Conservation (phyloP, 179 eudicot genomes). For the Sideroxylon spinosum region DNA sequence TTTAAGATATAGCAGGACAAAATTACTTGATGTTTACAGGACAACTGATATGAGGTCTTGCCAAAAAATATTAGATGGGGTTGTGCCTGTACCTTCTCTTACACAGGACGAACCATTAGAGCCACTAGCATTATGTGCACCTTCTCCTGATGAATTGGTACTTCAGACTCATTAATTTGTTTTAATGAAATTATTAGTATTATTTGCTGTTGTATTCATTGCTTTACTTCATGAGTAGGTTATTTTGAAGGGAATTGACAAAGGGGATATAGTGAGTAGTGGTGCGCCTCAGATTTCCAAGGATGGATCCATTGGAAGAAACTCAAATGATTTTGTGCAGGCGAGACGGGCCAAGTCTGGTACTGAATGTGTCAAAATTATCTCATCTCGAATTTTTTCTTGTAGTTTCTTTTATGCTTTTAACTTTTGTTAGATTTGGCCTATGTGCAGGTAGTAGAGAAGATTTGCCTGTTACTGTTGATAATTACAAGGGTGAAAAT, state of each 20-base stretch:
- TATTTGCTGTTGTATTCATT: constrained; percentile 9
- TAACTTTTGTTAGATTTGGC: constrained; percentile 16
- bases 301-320: constrained; percentile 75
- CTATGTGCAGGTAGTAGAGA: constrained; percentile 61
- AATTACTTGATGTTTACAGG: constrained; percentile 72
- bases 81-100: constrained; percentile 63
- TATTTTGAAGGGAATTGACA: constrained; percentile 79
- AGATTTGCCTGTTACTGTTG: constrained; percentile 44
- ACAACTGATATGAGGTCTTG: constrained; percentile 46
- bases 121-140: constrained; percentile 77
- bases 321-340: constrained; percentile 49
- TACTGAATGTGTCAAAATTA: constrained; percentile 22
- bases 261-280: constrained; percentile 80
- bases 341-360: constrained; percentile 65
- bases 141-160: constrained; percentile 81
- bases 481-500: constrained; percentile 44
- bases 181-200: constrained; percentile 5
- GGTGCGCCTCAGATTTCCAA: constrained; percentile 78
- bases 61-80: constrained; percentile 43
- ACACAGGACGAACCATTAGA: constrained; percentile 71
- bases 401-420: neutral
- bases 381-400: neutral
- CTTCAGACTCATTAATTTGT: neutral
- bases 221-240: constrained; percentile 37
- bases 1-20: constrained; percentile 65